Conservation (phyloP, 371 early-diverging fungal genomes). For the Coemansia sp. region DNA sequence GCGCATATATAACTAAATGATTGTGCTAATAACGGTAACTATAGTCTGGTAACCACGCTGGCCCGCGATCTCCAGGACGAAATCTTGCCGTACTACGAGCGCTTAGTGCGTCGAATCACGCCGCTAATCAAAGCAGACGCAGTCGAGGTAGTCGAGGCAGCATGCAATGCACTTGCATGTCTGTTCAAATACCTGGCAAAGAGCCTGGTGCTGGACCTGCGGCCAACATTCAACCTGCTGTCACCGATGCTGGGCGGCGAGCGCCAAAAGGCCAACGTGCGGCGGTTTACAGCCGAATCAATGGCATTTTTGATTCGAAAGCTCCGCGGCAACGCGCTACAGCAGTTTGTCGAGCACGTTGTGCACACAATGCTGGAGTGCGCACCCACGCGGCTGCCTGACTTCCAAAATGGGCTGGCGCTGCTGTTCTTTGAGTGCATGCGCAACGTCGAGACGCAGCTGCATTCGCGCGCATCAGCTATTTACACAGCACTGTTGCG, state of each 20-base stretch:
- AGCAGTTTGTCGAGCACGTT: slow-evolving; percentile 53
- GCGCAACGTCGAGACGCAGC: slow-evolving; percentile 58
- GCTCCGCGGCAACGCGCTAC: slow-evolving; percentile 60
- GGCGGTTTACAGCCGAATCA: slow-evolving; percentile 87
- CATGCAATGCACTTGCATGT: slow-evolving; percentile 85
- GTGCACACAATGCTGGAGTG: slow-evolving; percentile 55
- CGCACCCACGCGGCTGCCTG: slow-evolving; percentile 53
- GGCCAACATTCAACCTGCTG: slow-evolving; percentile 69
- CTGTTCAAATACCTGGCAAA: slow-evolving; percentile 74
- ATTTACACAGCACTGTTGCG: slow-evolving; percentile 56
- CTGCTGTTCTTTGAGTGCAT: slow-evolving; percentile 73
- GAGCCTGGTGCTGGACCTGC: slow-evolving; percentile 65
- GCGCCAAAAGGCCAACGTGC: slow-evolving; percentile 70
- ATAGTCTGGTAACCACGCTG: slow-evolving; percentile 72
- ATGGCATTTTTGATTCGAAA: slow-evolving; percentile 88
- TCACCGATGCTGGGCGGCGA: slow-evolving; percentile 68
- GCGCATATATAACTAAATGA: not conserved
- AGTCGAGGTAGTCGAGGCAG: slow-evolving; percentile 73
- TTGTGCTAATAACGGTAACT: slow-evolving; percentile 7
- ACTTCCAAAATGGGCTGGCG: slow-evolving; percentile 72
- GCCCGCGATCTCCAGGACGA: slow-evolving; percentile 91
- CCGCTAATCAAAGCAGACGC: slow-evolving; percentile 66
- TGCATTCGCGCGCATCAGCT: slow-evolving; percentile 59
- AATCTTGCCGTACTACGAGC: slow-evolving; percentile 75
- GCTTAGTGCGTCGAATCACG: slow-evolving; percentile 61